phyloP scores from a whole-genome alignment of 1,284 basidiomycete species.

The Cryptococcus amylolentus region DNA sequence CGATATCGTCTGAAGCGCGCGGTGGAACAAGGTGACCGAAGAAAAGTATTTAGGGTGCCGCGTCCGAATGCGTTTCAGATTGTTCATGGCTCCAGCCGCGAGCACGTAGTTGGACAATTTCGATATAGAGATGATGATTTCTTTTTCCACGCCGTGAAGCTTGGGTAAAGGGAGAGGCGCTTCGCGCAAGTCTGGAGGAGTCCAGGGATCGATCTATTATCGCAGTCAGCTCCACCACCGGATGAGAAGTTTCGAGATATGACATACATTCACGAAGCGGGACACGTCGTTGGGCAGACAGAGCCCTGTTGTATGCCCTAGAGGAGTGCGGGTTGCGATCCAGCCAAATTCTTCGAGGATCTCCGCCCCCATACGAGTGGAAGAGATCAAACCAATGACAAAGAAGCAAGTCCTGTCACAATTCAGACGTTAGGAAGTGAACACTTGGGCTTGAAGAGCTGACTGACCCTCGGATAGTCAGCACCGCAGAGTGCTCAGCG shows the following conservation, averaged over 20 bases:
- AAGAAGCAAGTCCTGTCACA: conserved; percentile 87
- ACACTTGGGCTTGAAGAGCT: neutral
- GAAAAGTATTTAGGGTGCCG: conserved; percentile 63
- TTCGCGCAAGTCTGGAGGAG: conserved; percentile 34
- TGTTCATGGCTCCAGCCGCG: conserved; percentile 84
- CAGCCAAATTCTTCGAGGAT: conserved; percentile 86
- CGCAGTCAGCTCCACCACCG: neutral
- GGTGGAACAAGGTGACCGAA: conserved; percentile 73
- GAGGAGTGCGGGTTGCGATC: conserved; percentile 81
- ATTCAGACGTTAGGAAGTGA: neutral
- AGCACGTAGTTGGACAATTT: conserved; percentile 95
- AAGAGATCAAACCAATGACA: conserved; percentile 78
- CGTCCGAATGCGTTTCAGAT: conserved; percentile 76
- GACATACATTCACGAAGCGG: conserved; percentile 71
- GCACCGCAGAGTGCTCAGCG: conserved; percentile 79
- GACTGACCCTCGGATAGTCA: conserved; percentile 86
- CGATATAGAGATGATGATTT: conserved; percentile 83
- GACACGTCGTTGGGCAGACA: conserved; percentile 81
- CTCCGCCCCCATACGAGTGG: conserved; percentile 70
- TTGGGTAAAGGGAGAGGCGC: conserved; percentile 59
- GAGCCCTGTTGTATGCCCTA: conserved; percentile 83
- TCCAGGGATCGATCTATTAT: conserved; percentile 72
- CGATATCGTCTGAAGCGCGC: conserved; percentile 78
- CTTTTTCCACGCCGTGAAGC: conserved; percentile 69
- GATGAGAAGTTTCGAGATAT: neutral